phyloP scores from a whole-genome alignment of 106 monocot species.

The Allium sativum region DNA sequence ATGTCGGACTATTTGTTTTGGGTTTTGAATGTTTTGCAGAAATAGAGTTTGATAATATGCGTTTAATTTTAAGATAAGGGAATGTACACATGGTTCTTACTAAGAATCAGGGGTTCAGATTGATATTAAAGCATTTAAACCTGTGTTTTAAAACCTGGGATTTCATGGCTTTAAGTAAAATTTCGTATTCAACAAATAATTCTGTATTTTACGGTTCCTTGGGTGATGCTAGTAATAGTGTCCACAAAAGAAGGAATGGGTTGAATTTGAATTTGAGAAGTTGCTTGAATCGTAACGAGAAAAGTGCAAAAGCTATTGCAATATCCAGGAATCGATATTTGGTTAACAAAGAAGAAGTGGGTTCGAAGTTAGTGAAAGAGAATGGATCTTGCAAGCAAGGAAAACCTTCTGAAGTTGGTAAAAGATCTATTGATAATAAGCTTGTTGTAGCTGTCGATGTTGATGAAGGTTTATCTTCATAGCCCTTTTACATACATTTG shows the following conservation, averaged over 20 bases:
- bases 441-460: constrained; percentile 87
- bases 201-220: constrained; percentile 11
- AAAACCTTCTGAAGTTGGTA: constrained; percentile 27
- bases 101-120: constrained; percentile 12
- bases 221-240: constrained; percentile 9
- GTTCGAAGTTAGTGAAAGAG: constrained; percentile 30
- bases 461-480: constrained; percentile 69
- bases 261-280: constrained; percentile 36
- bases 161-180: constrained; percentile 29
- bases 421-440: constrained; percentile 19
- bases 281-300: constrained; percentile 28
- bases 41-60: not conserved
- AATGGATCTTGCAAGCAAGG: constrained; percentile 28
- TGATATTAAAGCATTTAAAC: constrained; percentile 7
- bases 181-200: constrained; percentile 5
- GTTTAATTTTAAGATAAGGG: constrained; percentile 1
- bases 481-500: too few relatives aligned
- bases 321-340: constrained; percentile 17
- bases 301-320: constrained; percentile 16
- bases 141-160: constrained; percentile 9
- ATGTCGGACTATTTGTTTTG: not conserved
- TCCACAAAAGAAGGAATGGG: not conserved
- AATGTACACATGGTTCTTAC: constrained; percentile 27
- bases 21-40: not conserved
- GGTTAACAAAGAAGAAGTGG: constrained; percentile 13